Base-by-base conservation (phyloP, 148 eudicot species). In the Oxyria digyna region DNA sequence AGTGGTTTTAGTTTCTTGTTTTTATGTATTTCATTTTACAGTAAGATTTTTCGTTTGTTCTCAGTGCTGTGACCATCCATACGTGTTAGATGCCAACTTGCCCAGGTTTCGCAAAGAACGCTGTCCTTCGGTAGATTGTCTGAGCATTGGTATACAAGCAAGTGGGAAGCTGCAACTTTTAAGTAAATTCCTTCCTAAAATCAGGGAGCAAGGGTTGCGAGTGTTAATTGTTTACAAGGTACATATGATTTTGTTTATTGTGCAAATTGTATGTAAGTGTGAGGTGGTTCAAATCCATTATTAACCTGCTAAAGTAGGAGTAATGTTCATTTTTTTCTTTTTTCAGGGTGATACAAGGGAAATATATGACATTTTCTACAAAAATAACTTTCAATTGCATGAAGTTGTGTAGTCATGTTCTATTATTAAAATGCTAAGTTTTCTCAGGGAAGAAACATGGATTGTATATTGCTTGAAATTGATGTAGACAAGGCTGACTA, bases 51-150 rank as follows among this genome's bases (percentile, higher is more conserved):
- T 4, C 69, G 69, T 72, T 72, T 76, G 18, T 69, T 81, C 50
- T 52, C 76, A 92, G 98, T 85, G 89, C 59, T 89, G 98, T 79
- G 88, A 89, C 78, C 98, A 89, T 63, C 98, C 98, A 1, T 92
- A 89, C 78, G 73, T 84, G 31, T 75, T 81, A 72, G 91, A 89
- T 71, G 41, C 67, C 32, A 79, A 80, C 50, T 67, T 92, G 72
- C 84, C 81, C 72, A 59, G 33, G 45, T 74, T 70, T 43, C 65
- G 85, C 68, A 85, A 77, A 48, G 83, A 81, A 67, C 72, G 38
- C 49, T 84, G 76, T 65, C 76, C 82, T 10, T 15, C 48, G 1
- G 69, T 21, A 65, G 87, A 81, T 71, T 17, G 38, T 37, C 74
- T 89, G 81, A 81, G 79, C 62, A 78, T 82, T 74, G 98, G 87